phyloP scores from a whole-genome alignment of 306 rosid species.

The Cicer arietinum region DNA sequence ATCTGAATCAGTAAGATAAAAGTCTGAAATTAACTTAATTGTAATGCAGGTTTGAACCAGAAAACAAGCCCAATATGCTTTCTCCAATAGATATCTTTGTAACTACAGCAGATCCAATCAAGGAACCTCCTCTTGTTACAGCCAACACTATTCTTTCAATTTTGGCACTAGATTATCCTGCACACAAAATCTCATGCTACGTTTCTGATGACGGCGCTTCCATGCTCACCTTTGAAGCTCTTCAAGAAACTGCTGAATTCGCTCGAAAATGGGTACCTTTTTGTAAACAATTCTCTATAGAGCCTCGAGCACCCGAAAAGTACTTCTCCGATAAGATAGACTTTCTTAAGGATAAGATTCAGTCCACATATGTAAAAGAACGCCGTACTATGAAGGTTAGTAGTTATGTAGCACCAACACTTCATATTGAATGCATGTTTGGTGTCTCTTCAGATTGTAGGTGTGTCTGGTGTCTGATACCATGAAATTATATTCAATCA shows the following conservation, averaged over 20 bases:
- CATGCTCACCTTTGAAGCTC: conserved; percentile 92
- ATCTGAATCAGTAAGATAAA: too few species aligned
- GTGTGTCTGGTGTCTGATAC: too few species aligned
- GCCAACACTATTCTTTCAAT: conserved; percentile 92
- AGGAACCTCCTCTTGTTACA: conserved; percentile 94
- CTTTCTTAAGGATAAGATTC: conserved; percentile 90
- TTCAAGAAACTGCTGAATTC: conserved; percentile 93
- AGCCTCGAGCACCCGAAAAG: conserved; percentile 96
- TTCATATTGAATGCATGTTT: too few species aligned
- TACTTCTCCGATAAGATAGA: conserved; percentile 91
- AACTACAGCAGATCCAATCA: conserved; percentile 89
- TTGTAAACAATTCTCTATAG: conserved; percentile 73
- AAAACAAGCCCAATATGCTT: conserved; percentile 85
- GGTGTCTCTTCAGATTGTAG: too few species aligned
- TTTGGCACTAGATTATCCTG: conserved; percentile 92
- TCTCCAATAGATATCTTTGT: conserved; percentile 82
- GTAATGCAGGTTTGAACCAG: conserved; percentile 79
- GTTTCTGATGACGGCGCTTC: conserved; percentile 98
- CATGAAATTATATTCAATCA: too few species aligned
- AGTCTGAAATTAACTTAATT: neutral
- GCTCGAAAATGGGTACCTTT: conserved; percentile 95
- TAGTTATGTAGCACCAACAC: neutral
- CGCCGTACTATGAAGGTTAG: conserved; percentile 96
- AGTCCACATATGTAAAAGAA: conserved; percentile 88
- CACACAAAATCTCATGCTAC: conserved; percentile 84